Evolutionary conservation across 306 rosid species (phyloP).

Genomic region (Rosa persica): DNA sequence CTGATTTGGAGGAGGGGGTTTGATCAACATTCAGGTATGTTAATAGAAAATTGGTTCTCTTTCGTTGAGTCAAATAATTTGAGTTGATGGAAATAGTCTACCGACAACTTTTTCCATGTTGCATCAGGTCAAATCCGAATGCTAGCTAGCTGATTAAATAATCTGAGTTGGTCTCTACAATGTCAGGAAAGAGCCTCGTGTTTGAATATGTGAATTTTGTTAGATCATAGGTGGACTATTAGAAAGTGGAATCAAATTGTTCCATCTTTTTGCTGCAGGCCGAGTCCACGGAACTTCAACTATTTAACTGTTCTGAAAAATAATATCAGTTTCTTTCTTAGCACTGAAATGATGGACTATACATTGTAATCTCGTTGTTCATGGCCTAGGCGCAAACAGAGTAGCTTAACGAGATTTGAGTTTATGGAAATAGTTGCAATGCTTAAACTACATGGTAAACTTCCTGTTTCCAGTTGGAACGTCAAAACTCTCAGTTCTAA

Average conservation of each 20-base stretch:
- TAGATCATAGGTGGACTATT: not conserved
- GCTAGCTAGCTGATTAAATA: too few relatives aligned
- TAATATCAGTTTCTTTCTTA: not conserved
- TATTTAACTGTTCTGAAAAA: not conserved
- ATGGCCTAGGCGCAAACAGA: not conserved
- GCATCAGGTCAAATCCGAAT: too few relatives aligned
- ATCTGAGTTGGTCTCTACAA: too few relatives aligned
- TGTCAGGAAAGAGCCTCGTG: not conserved
- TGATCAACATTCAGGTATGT: too few relatives aligned
- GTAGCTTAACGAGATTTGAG: not conserved
- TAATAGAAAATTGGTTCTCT: too few relatives aligned
- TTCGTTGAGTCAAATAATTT: too few relatives aligned
- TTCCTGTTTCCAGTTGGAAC: slow-evolving; percentile 45
- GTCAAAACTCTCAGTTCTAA: slow-evolving; percentile 42
- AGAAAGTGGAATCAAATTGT: too few relatives aligned
- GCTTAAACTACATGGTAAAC: slow-evolving; percentile 27
- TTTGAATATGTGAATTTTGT: too few relatives aligned
- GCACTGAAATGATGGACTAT: not conserved
- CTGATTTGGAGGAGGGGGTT: too few relatives aligned
- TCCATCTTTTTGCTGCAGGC: not conserved
- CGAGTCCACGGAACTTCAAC: not conserved
- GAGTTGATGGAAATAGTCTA: too few relatives aligned
- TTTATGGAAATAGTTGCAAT: slow-evolving; percentile 21
- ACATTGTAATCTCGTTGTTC: not conserved
- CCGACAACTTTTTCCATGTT: too few relatives aligned